These are phyloP conservation scores for Solanum aculeatissimum DNA, from an alignment of 305 asterid species.

Conservation along the genomic window DNA sequence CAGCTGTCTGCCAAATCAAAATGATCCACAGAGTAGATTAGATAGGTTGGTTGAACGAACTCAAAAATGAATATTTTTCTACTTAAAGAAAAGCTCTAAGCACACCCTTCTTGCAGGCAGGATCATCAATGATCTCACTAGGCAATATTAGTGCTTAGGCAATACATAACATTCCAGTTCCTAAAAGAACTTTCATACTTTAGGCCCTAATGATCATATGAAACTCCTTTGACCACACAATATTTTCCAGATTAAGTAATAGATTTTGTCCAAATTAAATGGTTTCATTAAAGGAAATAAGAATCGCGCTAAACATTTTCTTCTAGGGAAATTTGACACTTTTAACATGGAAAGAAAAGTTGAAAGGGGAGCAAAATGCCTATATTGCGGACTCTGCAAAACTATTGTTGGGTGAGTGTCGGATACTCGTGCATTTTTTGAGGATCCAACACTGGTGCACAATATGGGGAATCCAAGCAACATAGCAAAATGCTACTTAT, in stretches of 20 bases:
- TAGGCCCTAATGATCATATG: not conserved
- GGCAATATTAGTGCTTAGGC: not conserved
- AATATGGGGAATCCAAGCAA: not conserved
- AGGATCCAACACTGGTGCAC: not conserved
- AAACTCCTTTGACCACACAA: not conserved
- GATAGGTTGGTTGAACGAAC: not conserved
- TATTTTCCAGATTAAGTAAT: not conserved
- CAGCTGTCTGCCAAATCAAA: conserved; percentile 51
- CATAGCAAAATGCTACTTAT: not conserved
- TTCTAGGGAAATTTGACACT: not conserved
- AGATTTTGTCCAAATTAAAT: not conserved
- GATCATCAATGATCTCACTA: not conserved
- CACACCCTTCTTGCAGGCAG: not conserved
- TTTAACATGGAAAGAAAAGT: not conserved
- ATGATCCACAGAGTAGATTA: not conserved
- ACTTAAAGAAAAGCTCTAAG: not conserved
- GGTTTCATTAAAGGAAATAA: not conserved
- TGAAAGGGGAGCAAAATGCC: not conserved
- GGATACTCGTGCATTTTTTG: not conserved
- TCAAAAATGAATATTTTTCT: not conserved
- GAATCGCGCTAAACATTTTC: not conserved
- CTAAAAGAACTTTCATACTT: not conserved
- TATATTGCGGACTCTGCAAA: not conserved
- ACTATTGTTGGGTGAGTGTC: not conserved
- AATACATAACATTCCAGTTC: not conserved